phyloP scores from a whole-genome alignment of 2,329 filamentous ascomycete species.

The Xylariales sp. region DNA sequence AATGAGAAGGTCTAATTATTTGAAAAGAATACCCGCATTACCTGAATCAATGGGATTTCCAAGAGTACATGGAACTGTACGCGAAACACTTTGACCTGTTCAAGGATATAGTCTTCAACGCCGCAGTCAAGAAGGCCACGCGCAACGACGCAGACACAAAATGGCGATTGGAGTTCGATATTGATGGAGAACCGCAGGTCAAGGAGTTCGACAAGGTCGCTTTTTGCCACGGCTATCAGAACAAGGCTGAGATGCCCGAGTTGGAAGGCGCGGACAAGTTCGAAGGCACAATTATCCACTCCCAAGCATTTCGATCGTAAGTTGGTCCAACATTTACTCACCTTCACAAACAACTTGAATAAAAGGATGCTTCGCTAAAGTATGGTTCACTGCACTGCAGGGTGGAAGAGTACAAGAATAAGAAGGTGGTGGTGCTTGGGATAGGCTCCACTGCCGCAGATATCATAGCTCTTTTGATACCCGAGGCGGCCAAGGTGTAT shows the following conservation, averaged over 20 bases:
- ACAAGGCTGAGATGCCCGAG: constrained; percentile 28
- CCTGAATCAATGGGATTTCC: constrained; percentile 20
- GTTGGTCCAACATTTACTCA: no score
- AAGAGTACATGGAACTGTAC: constrained; percentile 35
- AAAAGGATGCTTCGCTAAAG: no score
- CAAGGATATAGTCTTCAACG: constrained; percentile 27
- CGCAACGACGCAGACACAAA: constrained; percentile 21
- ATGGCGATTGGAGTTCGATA: constrained; percentile 27
- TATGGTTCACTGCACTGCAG: no score
- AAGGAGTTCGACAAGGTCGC: constrained; percentile 33
- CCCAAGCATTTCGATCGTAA: constrained; percentile 28
- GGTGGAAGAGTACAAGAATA: constrained; percentile 29
- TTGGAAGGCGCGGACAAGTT: constrained; percentile 31
- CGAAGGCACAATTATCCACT: constrained; percentile 33
- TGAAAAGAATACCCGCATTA: constrained; percentile 21
- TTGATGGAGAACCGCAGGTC: constrained; percentile 14
- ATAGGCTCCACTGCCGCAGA: constrained; percentile 34
- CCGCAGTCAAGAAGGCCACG: constrained; percentile 22
- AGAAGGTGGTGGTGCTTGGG: constrained; percentile 39
- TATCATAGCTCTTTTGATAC: constrained; percentile 27
- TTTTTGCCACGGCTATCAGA: constrained; percentile 28
- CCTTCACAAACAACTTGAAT: no score
- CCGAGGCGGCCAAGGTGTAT: constrained; percentile 32
- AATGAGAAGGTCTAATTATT: neutral
- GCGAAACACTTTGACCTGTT: constrained; percentile 32